Base-by-base conservation (phyloP, 768 basidiomycete genomes). In the Rhodosporidiobolus odoratus region DNA sequence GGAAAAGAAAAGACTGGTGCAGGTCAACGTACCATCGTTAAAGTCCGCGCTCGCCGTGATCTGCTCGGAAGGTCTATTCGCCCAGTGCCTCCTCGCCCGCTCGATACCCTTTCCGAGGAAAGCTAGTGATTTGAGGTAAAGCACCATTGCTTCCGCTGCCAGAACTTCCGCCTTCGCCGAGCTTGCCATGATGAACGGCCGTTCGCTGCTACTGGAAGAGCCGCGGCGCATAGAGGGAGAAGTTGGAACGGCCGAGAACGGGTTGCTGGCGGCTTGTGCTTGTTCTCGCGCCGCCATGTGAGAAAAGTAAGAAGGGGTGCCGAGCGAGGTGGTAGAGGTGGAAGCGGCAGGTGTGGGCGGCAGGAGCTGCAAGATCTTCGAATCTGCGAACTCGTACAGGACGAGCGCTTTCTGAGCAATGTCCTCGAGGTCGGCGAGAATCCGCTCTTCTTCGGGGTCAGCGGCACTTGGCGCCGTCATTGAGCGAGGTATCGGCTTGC, bases 331-430 rank as follows among this genome's bases (percentile, higher is more conserved):
- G 12, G 64, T 65, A 17, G 61, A 35, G 23, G 65, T 62, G 32
- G 58, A 74, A 27, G 54, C 65, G 16, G 72, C 65, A 7, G 91
- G 89, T 43, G 90, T 83, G 23, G 87, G 88, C 79, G 91, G 91
- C 35, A 92, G 89, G 77, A 86, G 87, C 75, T 91, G 90, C 76
- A 91, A 90, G 85, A 96, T 88, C 83, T 92, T 89, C 74, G 75
- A 48, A 75, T 98, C 95, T 30, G 90, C 96, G 86, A 93, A 95
- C 70, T 90, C 88, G 66, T 90, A 89, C 68, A 98, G 81, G 62
- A 94, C 92, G 69, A 90, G 88, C 41, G 95, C 95, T 84, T 98
- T 99, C 83, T 96, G 91, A 41, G 94, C 95, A 5, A 94, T 82
- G 72, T 94, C 90, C 78, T 98, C 95, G 52, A 98, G 81, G 27